These are phyloP conservation scores for Rhododendron vialii DNA, from an alignment of 148 eudicot species.

Conservation along the genomic window DNA sequence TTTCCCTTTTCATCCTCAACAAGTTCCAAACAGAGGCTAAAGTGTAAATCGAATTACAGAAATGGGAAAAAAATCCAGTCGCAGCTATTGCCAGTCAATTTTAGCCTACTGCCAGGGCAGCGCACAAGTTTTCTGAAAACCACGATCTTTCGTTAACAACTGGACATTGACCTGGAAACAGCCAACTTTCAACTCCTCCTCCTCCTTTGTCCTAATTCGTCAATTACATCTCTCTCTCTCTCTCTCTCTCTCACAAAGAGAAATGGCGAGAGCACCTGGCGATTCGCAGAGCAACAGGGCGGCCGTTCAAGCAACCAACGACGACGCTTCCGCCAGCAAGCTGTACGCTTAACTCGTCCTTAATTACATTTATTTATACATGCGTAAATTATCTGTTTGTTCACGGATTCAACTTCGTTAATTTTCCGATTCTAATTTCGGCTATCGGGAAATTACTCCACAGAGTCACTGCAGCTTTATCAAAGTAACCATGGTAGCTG, in stretches of 20 bases:
- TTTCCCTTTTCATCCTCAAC: no score
- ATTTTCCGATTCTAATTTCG: neutral
- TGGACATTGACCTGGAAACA: neutral
- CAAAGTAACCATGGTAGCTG: neutral
- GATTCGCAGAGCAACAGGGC: slow-evolving; percentile 72
- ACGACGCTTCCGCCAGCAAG: slow-evolving; percentile 95
- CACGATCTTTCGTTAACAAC: neutral
- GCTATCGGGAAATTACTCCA: neutral
- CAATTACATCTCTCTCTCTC: neutral
- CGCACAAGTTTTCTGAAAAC: neutral
- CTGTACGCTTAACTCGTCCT: slow-evolving; percentile 32
- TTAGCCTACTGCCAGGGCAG: neutral
- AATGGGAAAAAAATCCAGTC: no score
- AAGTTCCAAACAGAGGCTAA: no score
- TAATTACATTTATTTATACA: neutral
- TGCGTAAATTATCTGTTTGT: neutral
- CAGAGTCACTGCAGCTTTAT: neutral
- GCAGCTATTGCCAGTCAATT: no score
- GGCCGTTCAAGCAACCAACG: slow-evolving; percentile 96
- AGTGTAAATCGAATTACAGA: no score
- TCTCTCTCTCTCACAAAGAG: neutral
- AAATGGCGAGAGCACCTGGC: slow-evolving; percentile 44
- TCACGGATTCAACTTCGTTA: neutral
- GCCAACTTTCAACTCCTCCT: neutral
- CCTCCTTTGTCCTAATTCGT: neutral